Evolutionary conservation across 2,329 filamentous ascomycete species (phyloP).

Genomic region (Chlorencoelia australis): DNA sequence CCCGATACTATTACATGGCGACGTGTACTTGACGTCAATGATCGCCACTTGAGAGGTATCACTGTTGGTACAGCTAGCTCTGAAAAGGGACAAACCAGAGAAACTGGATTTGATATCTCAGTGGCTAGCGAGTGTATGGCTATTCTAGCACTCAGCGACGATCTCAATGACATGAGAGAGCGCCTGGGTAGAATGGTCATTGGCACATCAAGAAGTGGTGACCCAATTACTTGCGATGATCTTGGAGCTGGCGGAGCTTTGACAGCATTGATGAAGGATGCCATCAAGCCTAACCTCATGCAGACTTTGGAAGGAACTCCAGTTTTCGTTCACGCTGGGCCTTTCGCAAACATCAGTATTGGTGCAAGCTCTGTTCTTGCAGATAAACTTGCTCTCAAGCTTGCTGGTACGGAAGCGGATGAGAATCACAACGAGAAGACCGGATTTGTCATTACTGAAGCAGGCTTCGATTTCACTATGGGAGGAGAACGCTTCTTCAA

Average conservation of each 20-base stretch:
- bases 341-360: slow-evolving; percentile 97
- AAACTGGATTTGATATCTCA: slow-evolving; percentile 95
- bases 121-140: slow-evolving; percentile 98
- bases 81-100: slow-evolving; percentile 77
- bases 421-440: slow-evolving; percentile 75
- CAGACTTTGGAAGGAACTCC: slow-evolving; percentile 95
- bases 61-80: slow-evolving; percentile 82
- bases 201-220: slow-evolving; percentile 72
- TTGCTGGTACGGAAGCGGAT: slow-evolving; percentile 86
- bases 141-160: slow-evolving; percentile 86
- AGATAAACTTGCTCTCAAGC: slow-evolving; percentile 90
- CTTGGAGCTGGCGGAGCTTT: slow-evolving; percentile 86
- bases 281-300: slow-evolving; percentile 98
- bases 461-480: slow-evolving; percentile 99
- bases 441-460: slow-evolving; percentile 92
- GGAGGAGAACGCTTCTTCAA: slow-evolving; percentile 99
- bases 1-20: slow-evolving; percentile 96
- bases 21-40: slow-evolving; percentile 93
- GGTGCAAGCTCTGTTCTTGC: slow-evolving; percentile 92
- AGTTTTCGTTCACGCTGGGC: slow-evolving; percentile 93
- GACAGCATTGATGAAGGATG: slow-evolving; percentile 92
- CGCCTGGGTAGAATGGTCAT: slow-evolving; percentile 93
- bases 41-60: slow-evolving; percentile 82
- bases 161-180: slow-evolving; percentile 80
- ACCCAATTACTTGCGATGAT: slow-evolving; percentile 93